These are phyloP conservation scores for Maudiozyma bulderi DNA, from an alignment of 805 yeast species.

Conservation along the genomic window DNA sequence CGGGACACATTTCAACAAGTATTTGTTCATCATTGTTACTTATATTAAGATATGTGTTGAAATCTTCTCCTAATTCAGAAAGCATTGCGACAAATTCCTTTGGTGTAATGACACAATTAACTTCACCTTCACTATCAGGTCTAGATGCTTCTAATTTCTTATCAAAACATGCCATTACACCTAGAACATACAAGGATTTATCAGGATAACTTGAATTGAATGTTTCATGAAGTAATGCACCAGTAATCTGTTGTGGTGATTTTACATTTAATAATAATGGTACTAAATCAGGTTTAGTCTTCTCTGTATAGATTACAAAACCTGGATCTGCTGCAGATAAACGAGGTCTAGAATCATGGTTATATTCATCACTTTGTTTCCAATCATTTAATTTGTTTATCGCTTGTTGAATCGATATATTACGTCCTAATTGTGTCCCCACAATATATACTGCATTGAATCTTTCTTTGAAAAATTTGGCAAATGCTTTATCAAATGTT, in stretches of 20 bases:
- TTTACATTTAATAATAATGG: slow-evolving; percentile 64
- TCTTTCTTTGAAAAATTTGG: slow-evolving; percentile 41
- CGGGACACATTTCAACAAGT: slow-evolving; percentile 12
- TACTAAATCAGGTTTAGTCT: slow-evolving; percentile 80
- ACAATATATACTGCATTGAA: slow-evolving; percentile 68
- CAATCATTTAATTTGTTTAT: slow-evolving; percentile 31
- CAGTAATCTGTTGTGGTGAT: slow-evolving; percentile 92
- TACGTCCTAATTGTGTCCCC: slow-evolving; percentile 78
- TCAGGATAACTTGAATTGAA: slow-evolving; percentile 9
- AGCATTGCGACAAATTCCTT: slow-evolving; percentile 71
- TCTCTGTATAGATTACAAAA: slow-evolving; percentile 91
- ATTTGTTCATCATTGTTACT: slow-evolving; percentile 3
- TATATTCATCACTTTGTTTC: slow-evolving; percentile 2
- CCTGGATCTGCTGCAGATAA: slow-evolving; percentile 86
- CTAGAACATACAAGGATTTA: slow-evolving; percentile 58
- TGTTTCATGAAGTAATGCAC: slow-evolving; percentile 55
- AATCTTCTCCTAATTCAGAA: slow-evolving; percentile 40
- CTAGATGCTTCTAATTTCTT: slow-evolving; percentile 92
- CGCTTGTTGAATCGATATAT: slow-evolving; percentile 47
- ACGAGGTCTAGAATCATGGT: slow-evolving; percentile 33
- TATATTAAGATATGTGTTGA: slow-evolving; percentile 13
- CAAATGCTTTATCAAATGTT: slow-evolving; percentile 51
- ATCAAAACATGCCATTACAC: slow-evolving; percentile 96
- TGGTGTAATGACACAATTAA: slow-evolving; percentile 91
- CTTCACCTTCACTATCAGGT: slow-evolving; percentile 61